phyloP scores from a whole-genome alignment of 2,329 filamentous ascomycete genomes.

The Penicillium italicum region DNA sequence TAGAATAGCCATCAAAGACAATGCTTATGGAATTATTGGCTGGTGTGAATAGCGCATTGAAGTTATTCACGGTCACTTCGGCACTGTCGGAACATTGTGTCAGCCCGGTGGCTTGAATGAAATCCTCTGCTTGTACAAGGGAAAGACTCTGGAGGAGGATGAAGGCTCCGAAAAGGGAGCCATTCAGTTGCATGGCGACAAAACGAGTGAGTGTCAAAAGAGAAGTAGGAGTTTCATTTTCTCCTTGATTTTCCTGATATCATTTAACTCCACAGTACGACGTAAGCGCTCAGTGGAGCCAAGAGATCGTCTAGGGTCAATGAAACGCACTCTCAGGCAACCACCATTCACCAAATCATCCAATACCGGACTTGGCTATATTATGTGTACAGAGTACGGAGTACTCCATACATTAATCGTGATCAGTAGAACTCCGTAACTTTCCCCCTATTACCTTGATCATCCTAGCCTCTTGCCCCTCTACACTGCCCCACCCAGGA shows the following conservation, averaged over 20 bases:
- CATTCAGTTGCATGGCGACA: constrained; percentile 7
- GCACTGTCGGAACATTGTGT: constrained; percentile 17
- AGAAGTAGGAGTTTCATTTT: neutral
- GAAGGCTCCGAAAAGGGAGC: constrained; percentile 1
- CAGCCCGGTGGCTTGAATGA: constrained; percentile 19
- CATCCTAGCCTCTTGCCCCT: neutral
- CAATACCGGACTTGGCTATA: neutral
- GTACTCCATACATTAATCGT: neutral
- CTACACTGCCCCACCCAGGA: constrained; percentile 1
- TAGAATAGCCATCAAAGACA: constrained; percentile 76
- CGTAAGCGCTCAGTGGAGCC: constrained; percentile 11
- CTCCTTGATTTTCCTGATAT: constrained; percentile 5
- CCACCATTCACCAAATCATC: neutral
- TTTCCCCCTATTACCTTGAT: neutral
- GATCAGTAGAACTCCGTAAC: too few relatives aligned
- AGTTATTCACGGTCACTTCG: constrained; percentile 16
- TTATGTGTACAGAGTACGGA: neutral
- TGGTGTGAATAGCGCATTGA: constrained; percentile 41
- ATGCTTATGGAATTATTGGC: constrained; percentile 43
- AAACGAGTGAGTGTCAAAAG: constrained; percentile 1
- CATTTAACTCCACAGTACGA: constrained; percentile 11
- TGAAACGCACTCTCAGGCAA: constrained; percentile 5
- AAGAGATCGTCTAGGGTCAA: constrained; percentile 3
- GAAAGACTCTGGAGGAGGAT: constrained; percentile 3
- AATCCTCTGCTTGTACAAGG: constrained; percentile 12